Base-by-base conservation (phyloP, 305 asterid species). In the Andrographis paniculata region DNA sequence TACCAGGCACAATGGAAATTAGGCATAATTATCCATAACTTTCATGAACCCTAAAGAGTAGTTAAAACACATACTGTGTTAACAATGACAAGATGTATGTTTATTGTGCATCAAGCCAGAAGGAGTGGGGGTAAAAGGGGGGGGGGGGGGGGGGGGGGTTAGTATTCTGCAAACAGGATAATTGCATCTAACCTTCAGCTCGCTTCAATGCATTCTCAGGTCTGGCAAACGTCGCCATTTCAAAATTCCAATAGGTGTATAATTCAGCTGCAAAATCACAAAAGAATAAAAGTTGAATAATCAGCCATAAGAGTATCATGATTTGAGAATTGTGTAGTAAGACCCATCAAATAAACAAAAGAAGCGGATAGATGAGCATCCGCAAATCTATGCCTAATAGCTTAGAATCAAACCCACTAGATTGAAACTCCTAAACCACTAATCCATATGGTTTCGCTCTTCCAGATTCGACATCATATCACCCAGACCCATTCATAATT, bases 191-290 rank as follows among this genome's bases (percentile, higher is more conserved):
- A 91, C 99, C 99, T 78, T 91, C 99, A 24, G 96, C 93, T 14
- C 96, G 83, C 82, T 91, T 91, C 68, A 86, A 72, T 17, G 99
- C 95, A 73, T 91, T 86, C 82, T 91, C 99, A 0, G 99, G 99
- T 65, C 86, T 80, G 15, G 89, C 88, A 70, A 86, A 91, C 47
- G 74, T 83, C 36, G 99, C 78, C 96, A 86, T 89, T 28, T 61
- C 5, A 17, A 48, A 38, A 50, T 30, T 41, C 71, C 42, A 43
- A 50, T 13, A 19, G 16, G 22, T n/a, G 59, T 17, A 49, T 19
- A 48, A 49, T 47, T 45, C 40, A 58, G 52, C 76, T 68, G 65
- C 49, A 6, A 6, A 44, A 2, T 22, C 4, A 45, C 20, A 48
- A n/a, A 14, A 16, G 1, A n/a, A 16, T 38, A 7, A 33, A 0